Conservation (phyloP, 2,329 filamentous ascomycete species). For the Boeremia exigua region DNA sequence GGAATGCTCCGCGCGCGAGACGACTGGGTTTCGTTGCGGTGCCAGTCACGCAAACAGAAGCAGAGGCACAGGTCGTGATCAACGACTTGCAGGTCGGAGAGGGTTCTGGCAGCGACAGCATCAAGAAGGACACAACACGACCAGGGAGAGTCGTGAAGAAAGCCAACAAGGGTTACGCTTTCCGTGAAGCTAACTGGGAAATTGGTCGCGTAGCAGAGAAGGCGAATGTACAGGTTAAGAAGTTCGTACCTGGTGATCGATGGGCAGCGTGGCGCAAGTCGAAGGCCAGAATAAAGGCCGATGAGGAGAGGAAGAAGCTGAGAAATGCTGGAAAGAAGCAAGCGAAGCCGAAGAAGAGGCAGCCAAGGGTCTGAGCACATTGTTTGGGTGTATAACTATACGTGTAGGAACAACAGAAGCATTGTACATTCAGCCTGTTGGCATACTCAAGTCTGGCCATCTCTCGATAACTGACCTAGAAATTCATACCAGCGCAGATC, state of each 20-base stretch:
- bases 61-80: slow-evolving; percentile 27
- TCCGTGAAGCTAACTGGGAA: slow-evolving; percentile 70
- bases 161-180: slow-evolving; percentile 64
- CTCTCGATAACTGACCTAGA: not conserved
- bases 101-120: slow-evolving; percentile 26
- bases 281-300: slow-evolving; percentile 57
- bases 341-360: slow-evolving; percentile 39
- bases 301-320: slow-evolving; percentile 62
- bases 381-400: slow-evolving; percentile 27
- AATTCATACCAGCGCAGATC: not conserved
- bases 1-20: slow-evolving; percentile 74
- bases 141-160: slow-evolving; percentile 25
- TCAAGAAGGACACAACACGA: slow-evolving; percentile 43
- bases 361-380: slow-evolving; percentile 19
- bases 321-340: slow-evolving; percentile 52
- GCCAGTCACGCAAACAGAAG: slow-evolving; percentile 31
- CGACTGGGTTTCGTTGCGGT: slow-evolving; percentile 75
- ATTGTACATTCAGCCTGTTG: slow-evolving; percentile 17
- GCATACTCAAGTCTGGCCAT: not conserved
- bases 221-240: slow-evolving; percentile 61
- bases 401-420: slow-evolving; percentile 28
- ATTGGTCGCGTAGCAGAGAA: slow-evolving; percentile 69
- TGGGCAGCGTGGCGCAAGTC: slow-evolving; percentile 71
- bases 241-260: slow-evolving; percentile 64
- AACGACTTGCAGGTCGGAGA: slow-evolving; percentile 28